Conservation (phyloP, 2,329 filamentous ascomycete genomes). For the Sporothrix curviconia region DNA sequence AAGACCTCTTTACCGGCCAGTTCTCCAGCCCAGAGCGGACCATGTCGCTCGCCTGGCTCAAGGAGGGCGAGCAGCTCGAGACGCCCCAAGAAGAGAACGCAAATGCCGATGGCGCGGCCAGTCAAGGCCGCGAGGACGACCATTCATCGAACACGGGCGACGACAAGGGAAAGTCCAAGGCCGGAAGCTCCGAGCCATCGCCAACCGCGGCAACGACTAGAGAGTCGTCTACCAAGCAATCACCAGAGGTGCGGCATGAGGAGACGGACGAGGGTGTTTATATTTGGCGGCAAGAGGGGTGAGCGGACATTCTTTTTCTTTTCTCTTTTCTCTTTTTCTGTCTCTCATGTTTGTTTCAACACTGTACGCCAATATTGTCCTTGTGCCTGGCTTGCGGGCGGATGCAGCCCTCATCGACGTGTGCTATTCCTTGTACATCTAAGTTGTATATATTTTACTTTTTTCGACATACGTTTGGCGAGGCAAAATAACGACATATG, state of each 20-base stretch:
- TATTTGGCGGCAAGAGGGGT: slow-evolving; percentile 13
- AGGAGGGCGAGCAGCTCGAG: slow-evolving; percentile 1
- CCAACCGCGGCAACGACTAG: background rate
- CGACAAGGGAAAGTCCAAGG: slow-evolving; percentile 5
- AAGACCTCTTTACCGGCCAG: slow-evolving; percentile 21
- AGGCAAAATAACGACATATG: background rate
- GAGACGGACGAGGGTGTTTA: slow-evolving; percentile 15
- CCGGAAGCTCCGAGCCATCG: background rate
- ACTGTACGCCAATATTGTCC: background rate
- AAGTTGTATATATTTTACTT: background rate
- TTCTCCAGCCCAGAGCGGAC: slow-evolving; percentile 1
- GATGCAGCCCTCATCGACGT: too few relatives aligned
- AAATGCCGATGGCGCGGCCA: background rate
- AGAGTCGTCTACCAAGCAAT: background rate
- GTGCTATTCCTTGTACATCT: background rate
- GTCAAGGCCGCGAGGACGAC: background rate
- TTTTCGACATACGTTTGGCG: background rate
- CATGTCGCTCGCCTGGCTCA: background rate
- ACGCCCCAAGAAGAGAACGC: background rate
- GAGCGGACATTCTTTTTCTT: background rate
- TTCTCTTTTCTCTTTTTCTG: background rate
- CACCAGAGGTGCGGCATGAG: background rate
- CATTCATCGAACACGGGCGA: background rate
- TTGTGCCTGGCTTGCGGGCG: background rate
- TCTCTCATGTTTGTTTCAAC: background rate